Percentiles rank a stretch among this genome's conserved stretches.
Conservation (phyloP, 345 rosid genomes). For the Populus alba region DNA sequence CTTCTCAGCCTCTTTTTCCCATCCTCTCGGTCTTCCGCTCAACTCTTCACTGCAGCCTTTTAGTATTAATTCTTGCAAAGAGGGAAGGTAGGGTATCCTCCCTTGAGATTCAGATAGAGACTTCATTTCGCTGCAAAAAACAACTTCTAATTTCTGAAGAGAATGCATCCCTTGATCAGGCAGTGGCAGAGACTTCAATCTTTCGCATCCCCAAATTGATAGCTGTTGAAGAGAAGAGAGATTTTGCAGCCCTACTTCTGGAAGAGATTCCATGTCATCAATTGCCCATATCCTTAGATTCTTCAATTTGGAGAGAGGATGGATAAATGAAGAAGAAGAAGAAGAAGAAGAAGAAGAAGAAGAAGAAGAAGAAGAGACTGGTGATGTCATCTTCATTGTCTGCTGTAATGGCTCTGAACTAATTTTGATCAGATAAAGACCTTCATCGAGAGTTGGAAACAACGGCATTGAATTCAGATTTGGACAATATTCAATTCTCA, state of each 20-base stretch:
- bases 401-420: background rate
- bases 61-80: background rate
- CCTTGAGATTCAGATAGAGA: background rate
- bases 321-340: too few relatives aligned
- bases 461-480: slow-evolving; percentile 5
- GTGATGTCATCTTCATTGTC: background rate
- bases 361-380: background rate
- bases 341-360: too few relatives aligned
- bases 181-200: background rate
- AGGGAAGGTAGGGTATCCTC: background rate
- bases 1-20: background rate
- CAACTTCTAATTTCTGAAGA: too few relatives aligned
- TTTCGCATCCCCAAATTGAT: background rate
- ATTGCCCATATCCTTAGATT: background rate
- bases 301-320: background rate
- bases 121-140: too few relatives aligned
- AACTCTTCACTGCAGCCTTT: background rate
- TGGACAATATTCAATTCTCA: background rate
- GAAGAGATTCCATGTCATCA: background rate
- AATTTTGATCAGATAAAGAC: accelerated
- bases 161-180: too few relatives aligned
- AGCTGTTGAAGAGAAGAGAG: slow-evolving; percentile 10
- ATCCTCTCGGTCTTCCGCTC: background rate
- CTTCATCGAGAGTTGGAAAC: slow-evolving; percentile 10
- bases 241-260: background rate